These are phyloP conservation scores for Eudorina sp. DNA, from an alignment of 139 green algal genomes.

Conservation along the genomic window DNA sequence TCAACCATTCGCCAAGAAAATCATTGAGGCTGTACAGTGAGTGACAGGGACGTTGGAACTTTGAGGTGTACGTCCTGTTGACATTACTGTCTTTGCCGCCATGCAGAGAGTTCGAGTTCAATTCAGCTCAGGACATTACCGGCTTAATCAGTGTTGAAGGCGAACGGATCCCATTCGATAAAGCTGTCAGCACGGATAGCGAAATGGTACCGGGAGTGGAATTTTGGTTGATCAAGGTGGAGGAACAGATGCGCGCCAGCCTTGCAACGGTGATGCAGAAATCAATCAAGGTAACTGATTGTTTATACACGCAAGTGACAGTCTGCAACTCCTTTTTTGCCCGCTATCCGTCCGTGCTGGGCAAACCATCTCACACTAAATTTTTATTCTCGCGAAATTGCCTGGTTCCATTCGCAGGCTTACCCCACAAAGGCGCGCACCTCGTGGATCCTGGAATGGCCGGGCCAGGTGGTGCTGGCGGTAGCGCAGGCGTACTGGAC, in stretches of 20 bases:
- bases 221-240: conserved; percentile 72
- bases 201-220: conserved; percentile 69
- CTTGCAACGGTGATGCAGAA: conserved; percentile 59
- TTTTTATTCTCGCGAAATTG: too few relatives aligned
- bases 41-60: neutral
- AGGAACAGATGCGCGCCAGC: conserved; percentile 66
- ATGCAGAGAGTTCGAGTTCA: conserved; percentile 47
- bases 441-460: conserved; percentile 73
- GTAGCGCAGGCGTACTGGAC: conserved; percentile 70
- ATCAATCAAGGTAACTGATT: conserved; percentile 53
- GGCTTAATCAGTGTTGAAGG: conserved; percentile 63
- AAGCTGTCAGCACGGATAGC: conserved; percentile 49
- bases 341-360: too few relatives aligned
- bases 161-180: conserved; percentile 66
- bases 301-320: too few relatives aligned
- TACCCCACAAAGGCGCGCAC: conserved; percentile 53
- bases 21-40: conserved; percentile 74
- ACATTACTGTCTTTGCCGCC: neutral
- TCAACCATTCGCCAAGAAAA: conserved; percentile 80
- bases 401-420: too few relatives aligned
- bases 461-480: conserved; percentile 66
- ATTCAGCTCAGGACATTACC: conserved; percentile 58
- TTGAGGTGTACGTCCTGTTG: neutral
- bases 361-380: too few relatives aligned
- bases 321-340: too few relatives aligned